Base-by-base conservation (phyloP, 2,329 filamentous ascomycete species). In the Colletotrichum salicis region DNA sequence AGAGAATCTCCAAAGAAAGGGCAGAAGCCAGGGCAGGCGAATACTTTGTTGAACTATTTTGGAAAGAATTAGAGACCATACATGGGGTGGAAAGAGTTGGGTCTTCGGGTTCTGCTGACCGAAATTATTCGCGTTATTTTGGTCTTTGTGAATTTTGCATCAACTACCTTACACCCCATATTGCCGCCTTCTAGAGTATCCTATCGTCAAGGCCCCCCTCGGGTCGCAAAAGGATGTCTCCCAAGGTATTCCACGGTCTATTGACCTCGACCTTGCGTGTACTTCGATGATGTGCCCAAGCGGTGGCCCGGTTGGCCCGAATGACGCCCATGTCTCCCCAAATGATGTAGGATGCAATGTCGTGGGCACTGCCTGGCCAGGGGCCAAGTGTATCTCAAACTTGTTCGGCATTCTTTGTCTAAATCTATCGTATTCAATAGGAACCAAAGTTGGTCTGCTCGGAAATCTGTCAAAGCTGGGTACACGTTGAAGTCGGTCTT, bases 21-120 rank as follows among this genome's bases (percentile, higher is more conserved):
- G 15, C 73, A 56, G 22, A 75, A 75, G 22, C 57, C 71, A n/a
- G 82, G 81, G n/a, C 86, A 89, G 78, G 85, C 84, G 66, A 89
- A 89, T 74, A 90, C 86, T 0, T 72, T 90, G 74, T 83, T 81
- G 75, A 87, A 88, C 73, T 90, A 90, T 71, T 90, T 90, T 73
- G 81, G 77, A 8, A 88, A 86, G 70, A 76, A 76, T 51, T 68
- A 73, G 74, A 29, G 3, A 29, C 4, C 27, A 29, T 29, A 29
- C 4, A 29, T 29, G 27, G 27, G 27, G 4, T 29, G 27, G 27
- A 29, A 29, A 29, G 27, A 29, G 27, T 29, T 29, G 5, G 3
- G 27, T 29, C 27, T 29, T 29, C 4, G 27, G 27, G 27, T 29
- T 29, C 27, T 29, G 2, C 37, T 8, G 13, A 19, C 13, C 13